phyloP scores from a whole-genome alignment of 768 basidiomycete species.

The Russula emetica region DNA sequence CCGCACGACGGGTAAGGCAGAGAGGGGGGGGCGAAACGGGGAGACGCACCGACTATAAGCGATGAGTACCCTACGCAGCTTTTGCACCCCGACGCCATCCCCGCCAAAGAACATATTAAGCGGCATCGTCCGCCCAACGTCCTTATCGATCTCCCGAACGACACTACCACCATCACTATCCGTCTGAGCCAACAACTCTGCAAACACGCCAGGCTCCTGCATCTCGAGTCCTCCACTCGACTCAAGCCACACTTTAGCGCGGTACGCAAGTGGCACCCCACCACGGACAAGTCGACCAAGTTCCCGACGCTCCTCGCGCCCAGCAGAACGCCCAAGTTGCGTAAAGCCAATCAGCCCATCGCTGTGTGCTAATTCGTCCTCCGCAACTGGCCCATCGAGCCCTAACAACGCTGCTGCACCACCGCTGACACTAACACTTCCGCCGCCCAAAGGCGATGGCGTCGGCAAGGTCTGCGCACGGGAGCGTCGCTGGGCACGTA shows the following conservation, averaged over 20 bases:
- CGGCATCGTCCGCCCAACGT: slow-evolving; percentile 88
- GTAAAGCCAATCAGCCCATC: slow-evolving; percentile 89
- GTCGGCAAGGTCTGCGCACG: slow-evolving; percentile 44
- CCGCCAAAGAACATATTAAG: slow-evolving; percentile 96
- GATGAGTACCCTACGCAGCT: slow-evolving; percentile 81
- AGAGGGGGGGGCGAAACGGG: not conserved
- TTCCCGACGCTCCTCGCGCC: slow-evolving; percentile 69
- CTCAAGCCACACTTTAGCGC: slow-evolving; percentile 89
- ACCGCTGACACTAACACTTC: slow-evolving; percentile 29
- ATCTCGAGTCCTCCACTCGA: slow-evolving; percentile 91
- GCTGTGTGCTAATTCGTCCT: slow-evolving; percentile 73
- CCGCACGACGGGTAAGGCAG: not conserved
- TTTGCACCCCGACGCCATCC: slow-evolving; percentile 90
- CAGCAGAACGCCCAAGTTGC: slow-evolving; percentile 71
- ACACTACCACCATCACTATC: slow-evolving; percentile 48
- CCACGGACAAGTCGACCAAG: slow-evolving; percentile 75
- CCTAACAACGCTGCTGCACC: slow-evolving; percentile 65
- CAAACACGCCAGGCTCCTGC: slow-evolving; percentile 86
- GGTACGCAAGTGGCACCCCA: slow-evolving; percentile 84
- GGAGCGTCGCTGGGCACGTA: slow-evolving; percentile 46
- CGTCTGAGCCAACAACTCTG: slow-evolving; percentile 60
- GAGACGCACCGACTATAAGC: slow-evolving; percentile 83
- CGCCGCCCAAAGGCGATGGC: slow-evolving; percentile 23
- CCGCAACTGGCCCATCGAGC: slow-evolving; percentile 55
- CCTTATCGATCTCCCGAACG: slow-evolving; percentile 88